Conservation (phyloP, 177 flowering plant genomes). For the Telopea speciosissima region DNA sequence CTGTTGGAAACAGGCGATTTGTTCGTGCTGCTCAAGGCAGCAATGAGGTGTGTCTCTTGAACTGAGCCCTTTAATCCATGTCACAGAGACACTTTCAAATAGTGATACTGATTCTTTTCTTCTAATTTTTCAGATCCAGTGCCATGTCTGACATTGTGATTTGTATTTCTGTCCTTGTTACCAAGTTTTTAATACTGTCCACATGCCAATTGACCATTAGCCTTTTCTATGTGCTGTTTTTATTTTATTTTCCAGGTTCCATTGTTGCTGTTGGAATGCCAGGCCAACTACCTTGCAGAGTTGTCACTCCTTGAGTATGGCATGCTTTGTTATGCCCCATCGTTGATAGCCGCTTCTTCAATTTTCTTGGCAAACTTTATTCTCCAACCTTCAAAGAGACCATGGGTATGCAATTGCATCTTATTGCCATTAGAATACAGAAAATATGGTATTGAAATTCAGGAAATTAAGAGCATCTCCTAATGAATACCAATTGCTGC, state of each 20-base stretch:
- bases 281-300: slow-evolving; percentile 86
- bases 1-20: slow-evolving; percentile 54
- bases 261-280: slow-evolving; percentile 72
- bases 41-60: slow-evolving; percentile 46
- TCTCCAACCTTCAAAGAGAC: slow-evolving; percentile 57
- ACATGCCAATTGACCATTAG: too few relatives aligned
- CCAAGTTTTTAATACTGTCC: too few relatives aligned
- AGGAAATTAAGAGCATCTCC: not conserved
- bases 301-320: slow-evolving; percentile 80
- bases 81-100: too few relatives aligned
- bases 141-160: too few relatives aligned
- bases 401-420: slow-evolving; percentile 64
- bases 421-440: not conserved
- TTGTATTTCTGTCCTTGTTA: too few relatives aligned
- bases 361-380: slow-evolving; percentile 76
- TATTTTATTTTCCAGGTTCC: slow-evolving; percentile 38
- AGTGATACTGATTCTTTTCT: too few relatives aligned
- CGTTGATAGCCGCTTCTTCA: slow-evolving; percentile 79
- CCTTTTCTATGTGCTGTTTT: too few relatives aligned
- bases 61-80: not conserved
- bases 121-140: too few relatives aligned
- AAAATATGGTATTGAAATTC: not conserved
- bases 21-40: slow-evolving; percentile 77
- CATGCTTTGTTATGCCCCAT: slow-evolving; percentile 82
- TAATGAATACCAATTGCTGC: not conserved